Evolutionary conservation across 208 protist species (phyloP), one percentile per base, ranked within the genome.

Genomic region (Acanthamoeba castellanii): DNA sequence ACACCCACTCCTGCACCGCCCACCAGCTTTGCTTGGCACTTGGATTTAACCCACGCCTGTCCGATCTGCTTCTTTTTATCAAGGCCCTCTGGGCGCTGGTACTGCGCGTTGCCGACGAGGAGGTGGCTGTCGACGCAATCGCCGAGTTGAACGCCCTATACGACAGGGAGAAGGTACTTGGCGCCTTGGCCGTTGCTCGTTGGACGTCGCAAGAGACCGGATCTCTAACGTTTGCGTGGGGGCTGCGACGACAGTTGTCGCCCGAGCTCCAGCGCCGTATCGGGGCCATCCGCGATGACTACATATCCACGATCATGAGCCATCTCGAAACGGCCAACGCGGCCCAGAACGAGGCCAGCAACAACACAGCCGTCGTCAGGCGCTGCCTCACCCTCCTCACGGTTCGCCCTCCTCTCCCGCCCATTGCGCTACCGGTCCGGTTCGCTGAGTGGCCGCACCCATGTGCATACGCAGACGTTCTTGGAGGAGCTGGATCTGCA

Each of bases 341-440:
- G 37, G 37, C 52, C 32, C 32, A 68, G 20, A 70, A 9, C 34
- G 32, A 50, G 37, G 37, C 37, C 20, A 76, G 6, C 14, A 27
- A 92, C 42, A 74, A 92, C 64, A 57, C 61, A 1, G 61, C 27
- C 34, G 16, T 68, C 87, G 74, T 92, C 64, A 1, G 47, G 42
- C 87, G 87, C 59, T 92, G 87, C 42, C 87, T 92, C 42, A 55
- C 32, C 27, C 52, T 92, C 14, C 64, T 92, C 32, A 92, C 61
- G 52, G 87, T 92, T 70, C 32, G 87, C 34, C 32, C 25, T 37
- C 27, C 50, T 22, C 11, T 52, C 37, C 6, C 25, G 8, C 30
- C 30, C 13, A 42, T 22, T 72, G 66, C 11, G 20, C 13, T 70
- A 13, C 5, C 30, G 11, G 27, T 34, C 2, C 22, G 66, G n/a